Base-by-base conservation (phyloP, 75 land plant species). In the Selaginella tamariscina region DNA sequence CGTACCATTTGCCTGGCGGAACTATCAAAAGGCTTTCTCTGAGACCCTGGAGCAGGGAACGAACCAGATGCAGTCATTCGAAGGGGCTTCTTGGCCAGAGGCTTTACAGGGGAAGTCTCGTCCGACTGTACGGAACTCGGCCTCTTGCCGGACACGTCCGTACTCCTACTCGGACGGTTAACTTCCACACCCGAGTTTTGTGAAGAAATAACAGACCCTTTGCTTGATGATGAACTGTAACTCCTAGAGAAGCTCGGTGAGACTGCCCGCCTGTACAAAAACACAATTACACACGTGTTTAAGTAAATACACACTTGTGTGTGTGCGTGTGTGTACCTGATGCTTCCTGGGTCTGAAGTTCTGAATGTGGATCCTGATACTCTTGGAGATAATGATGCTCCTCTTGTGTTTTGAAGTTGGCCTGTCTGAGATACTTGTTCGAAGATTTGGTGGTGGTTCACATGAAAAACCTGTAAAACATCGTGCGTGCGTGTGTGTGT, bases 401-500 rank as follows among this genome's bases (percentile, higher is more conserved):
- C 49, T 5, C 49, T 5, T 5, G 49, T 39, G 49, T 39, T 59
- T 5, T 8, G 62, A 59, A 23, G 27, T 8, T 26, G 62, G 62
- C n/a, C 62, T 5, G 8, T 59, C 62, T 8, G 62, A 23, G n/a
- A 59, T 59, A 5, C 24, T 23, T n/a, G 62, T 59, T n/a, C 62
- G 21, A 9, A 59, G 26, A n/a, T 59, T 59, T 59, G 62, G 62
- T 8, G 62, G 62, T 26, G 62, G 62, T 8, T 59, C 62, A 59
- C 24, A 8, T n/a, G 62, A 5, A n/a, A 59, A 59, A 2, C 62
- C 62, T n/a, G n/a, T n/a, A n/a, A n/a, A n/a, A n/a, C n/a, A n/a
- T n/a, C n/a, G n/a, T n/a, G n/a, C n/a, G n/a, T n/a, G n/a, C n/a
- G n/a, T n/a, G n/a, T n/a, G n/a, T n/a, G n/a, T n/a, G n/a, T n/a